Evolutionary conservation across 805 yeast genomes (phyloP), one percentile per base, ranked within the genome.

Genomic region (Candida pseudoglaebosa): DNA sequence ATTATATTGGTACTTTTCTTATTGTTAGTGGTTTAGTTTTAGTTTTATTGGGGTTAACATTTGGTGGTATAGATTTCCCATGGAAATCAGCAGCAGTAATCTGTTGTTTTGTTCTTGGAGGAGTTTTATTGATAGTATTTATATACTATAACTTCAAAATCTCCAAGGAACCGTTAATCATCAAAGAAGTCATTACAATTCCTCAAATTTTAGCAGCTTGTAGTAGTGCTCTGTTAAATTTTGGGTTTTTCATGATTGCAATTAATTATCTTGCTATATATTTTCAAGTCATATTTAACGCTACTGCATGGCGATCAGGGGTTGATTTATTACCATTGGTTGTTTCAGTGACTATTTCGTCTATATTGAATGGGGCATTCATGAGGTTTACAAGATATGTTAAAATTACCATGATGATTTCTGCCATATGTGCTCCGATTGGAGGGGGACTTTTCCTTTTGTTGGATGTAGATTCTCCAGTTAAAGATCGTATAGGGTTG

Each of bases 11-110:
- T 1, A 69, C 73, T 2, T 46, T 63, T 15, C 45, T 77, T 7
- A 46, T 75, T 21, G 53, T 71, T 3, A 48, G 61, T 3, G 74
- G 76, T 1, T 47, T 70, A 32, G 73, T 77, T 4, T 49, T 78
- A 32, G 41, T 75, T 1, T 55, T 70, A 38, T 57, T 73, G 32
- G 84, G 71, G 0, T 52, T 80, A 26, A 70, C 81, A 0, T 71
- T 78, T 47, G 84, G 84, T 14, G 80, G 81, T 2, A 54, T 59
- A 24, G 61, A 69, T 24, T 69, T 56, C 47, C 57, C 75, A 1
- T 81, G 86, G 86, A 51, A 58, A 2, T 71, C 81, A 0, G 74
- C 75, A n/a, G 68, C 75, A 3, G 75, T 77, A 3, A 70, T 80
- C 5, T 46, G 57, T 8, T 71, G 72, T 37, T 67, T 80, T 37